phyloP scores from a whole-genome alignment of 768 basidiomycete species.

The Tulasnella sp. region DNA sequence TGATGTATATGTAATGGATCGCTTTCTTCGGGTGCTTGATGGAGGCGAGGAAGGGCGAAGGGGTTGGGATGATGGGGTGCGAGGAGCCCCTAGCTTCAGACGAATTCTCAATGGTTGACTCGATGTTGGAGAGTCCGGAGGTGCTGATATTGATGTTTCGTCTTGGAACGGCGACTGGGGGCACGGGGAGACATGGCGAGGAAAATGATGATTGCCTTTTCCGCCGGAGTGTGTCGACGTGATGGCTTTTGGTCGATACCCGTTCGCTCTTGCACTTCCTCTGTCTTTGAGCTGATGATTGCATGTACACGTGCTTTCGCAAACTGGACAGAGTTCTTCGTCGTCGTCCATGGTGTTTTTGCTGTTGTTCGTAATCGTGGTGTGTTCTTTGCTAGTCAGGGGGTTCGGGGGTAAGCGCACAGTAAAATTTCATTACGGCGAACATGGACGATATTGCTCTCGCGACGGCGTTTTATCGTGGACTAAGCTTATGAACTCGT shows the following conservation, averaged over 20 bases:
- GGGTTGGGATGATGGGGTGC: constrained; percentile 39
- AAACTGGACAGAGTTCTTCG: constrained; percentile 84
- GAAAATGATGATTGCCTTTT: background rate
- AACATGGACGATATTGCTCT: constrained; percentile 1
- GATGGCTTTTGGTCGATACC: constrained; percentile 23
- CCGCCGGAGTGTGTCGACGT: background rate
- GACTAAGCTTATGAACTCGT: background rate
- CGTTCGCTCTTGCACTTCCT: constrained; percentile 35
- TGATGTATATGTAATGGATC: constrained; percentile 22
- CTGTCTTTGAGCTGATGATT: constrained; percentile 41
- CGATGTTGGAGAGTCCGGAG: constrained; percentile 32
- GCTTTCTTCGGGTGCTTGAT: constrained; percentile 29
- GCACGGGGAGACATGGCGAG: background rate
- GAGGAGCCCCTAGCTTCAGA: constrained; percentile 5
- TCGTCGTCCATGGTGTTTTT: constrained; percentile 63
- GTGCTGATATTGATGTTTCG: constrained; percentile 33
- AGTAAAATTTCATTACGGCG: constrained; percentile 41
- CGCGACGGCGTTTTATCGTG: background rate
- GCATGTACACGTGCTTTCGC: constrained; percentile 88
- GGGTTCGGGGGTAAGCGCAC: constrained; percentile 49
- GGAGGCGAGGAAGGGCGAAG: constrained; percentile 43
- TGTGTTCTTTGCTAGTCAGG: constrained; percentile 38
- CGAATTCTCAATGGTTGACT: constrained; percentile 27
- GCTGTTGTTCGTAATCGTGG: constrained; percentile 32
- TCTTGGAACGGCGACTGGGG: constrained; percentile 31